A percentile compares a stretch with the other conserved stretches of the same genome.
Conservation (phyloP, 495 filamentous ascomycete species). For the Rostrohypoxylon terebratum region DNA sequence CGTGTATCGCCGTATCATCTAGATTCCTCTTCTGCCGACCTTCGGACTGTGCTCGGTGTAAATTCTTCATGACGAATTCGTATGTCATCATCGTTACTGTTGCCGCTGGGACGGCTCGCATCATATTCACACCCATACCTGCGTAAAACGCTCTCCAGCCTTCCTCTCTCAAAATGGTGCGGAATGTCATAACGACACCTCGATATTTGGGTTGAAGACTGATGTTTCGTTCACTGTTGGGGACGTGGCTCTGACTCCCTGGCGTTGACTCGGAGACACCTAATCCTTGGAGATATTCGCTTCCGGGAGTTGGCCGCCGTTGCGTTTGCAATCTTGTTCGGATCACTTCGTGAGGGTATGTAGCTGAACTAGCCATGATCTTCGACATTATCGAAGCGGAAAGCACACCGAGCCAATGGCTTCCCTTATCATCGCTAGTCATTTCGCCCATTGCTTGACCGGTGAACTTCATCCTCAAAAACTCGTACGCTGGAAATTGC, state of each 20-base stretch:
- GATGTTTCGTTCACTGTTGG: slow-evolving; percentile 39
- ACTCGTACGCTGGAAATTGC: slow-evolving; percentile 97
- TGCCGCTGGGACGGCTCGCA: slow-evolving; percentile 92
- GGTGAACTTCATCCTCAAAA: slow-evolving; percentile 89
- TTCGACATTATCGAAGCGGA: slow-evolving; percentile 95
- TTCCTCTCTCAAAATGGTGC: slow-evolving; percentile 88
- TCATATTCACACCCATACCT: slow-evolving; percentile 97
- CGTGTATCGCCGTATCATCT: slow-evolving; percentile 20
- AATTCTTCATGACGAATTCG: slow-evolving; percentile 78
- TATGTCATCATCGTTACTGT: slow-evolving; percentile 98
- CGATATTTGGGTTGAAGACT: slow-evolving; percentile 72
- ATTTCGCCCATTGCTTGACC: slow-evolving; percentile 82
- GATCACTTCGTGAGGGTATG: slow-evolving; percentile 97
- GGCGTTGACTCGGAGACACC: slow-evolving; percentile 52
- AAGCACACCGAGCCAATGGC: slow-evolving; percentile 74
- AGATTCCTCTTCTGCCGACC: slow-evolving; percentile 50
- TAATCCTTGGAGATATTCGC: slow-evolving; percentile 73
- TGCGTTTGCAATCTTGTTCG: slow-evolving; percentile 91
- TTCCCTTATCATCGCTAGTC: slow-evolving; percentile 50
- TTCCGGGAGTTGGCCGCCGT: slow-evolving; percentile 68
- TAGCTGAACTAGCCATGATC: slow-evolving; percentile 91
- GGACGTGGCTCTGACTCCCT: slow-evolving; percentile 47
- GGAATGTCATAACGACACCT: slow-evolving; percentile 83
- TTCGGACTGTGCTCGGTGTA: slow-evolving; percentile 52
- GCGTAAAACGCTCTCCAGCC: slow-evolving; percentile 98